Conservation (phyloP, 164 flowering plant genomes). For the Stephania japonica region DNA sequence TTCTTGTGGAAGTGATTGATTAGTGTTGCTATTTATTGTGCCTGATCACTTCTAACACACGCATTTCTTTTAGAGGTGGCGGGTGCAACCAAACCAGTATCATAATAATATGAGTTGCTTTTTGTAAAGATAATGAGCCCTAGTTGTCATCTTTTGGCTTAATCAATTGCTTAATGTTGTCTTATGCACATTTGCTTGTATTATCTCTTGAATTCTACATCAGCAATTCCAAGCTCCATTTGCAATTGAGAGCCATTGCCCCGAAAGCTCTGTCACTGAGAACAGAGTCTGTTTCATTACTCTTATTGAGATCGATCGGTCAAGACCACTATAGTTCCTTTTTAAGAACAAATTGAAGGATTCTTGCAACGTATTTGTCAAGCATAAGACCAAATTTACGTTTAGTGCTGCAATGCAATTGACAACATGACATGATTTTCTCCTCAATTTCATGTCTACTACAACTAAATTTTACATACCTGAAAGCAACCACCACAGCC, state of each 20-base stretch:
- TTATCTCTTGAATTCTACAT: conserved; percentile 83
- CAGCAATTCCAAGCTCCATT: conserved; percentile 45
- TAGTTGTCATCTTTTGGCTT: not conserved
- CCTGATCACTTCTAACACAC: not conserved
- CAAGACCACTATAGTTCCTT: conserved; percentile 49
- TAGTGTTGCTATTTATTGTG: not conserved
- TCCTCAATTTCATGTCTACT: not conserved
- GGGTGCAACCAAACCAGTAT: conserved; percentile 7
- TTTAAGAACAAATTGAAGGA: conserved; percentile 34
- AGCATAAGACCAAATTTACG: not conserved
- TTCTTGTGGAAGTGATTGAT: not conserved
- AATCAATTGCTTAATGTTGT: not conserved
- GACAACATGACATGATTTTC: not conserved
- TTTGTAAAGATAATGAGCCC: conserved; percentile 3
- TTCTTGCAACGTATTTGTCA: conserved; percentile 79
- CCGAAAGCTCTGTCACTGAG: conserved; percentile 61
- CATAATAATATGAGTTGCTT: too few species aligned
- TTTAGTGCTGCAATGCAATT: not conserved
- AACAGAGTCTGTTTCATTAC: conserved; percentile 61
- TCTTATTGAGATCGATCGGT: conserved; percentile 60
- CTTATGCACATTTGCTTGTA: not conserved
- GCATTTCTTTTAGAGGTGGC: conserved; percentile 4
- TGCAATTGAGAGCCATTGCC: conserved; percentile 62
- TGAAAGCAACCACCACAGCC: conserved; percentile 92
- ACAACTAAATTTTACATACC: conserved; percentile 22